A percentile compares a stretch with the other conserved stretches of the same genome.
Conservation (phyloP, 78 protist genomes). For the Guillardia theta region DNA sequence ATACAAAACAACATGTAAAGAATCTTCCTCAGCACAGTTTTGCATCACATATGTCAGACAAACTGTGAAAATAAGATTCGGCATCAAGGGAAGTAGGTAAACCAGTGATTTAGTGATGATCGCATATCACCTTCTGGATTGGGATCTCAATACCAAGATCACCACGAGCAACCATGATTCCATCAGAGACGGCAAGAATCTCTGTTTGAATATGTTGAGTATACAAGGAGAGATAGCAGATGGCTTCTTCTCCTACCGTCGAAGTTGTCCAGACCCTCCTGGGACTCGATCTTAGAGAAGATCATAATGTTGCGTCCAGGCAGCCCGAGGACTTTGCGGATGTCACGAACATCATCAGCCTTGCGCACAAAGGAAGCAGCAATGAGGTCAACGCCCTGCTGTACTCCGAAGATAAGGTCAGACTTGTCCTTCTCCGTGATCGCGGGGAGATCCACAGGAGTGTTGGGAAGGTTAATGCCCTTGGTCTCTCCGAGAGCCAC, state of each 20-base stretch:
- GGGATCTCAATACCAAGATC: constrained; percentile 87
- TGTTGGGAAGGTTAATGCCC: constrained; percentile 83
- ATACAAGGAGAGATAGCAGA: no score
- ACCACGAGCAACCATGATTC: constrained; percentile 93
- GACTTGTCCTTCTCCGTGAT: constrained; percentile 77
- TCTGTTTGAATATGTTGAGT: no score
- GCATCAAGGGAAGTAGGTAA: no score
- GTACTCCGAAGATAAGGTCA: constrained; percentile 53
- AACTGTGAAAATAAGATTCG: no score
- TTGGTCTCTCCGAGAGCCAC: background rate
- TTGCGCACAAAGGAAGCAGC: constrained; percentile 43
- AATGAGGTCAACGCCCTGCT: constrained; percentile 31
- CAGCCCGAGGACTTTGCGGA: constrained; percentile 20
- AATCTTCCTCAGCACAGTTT: no score
- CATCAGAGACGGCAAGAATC: constrained; percentile 76
- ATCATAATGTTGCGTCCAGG: constrained; percentile 16
- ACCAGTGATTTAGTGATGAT: no score
- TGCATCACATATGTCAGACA: no score
- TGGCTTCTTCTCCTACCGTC: no score
- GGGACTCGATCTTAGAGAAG: constrained; percentile 76
- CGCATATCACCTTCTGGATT: background rate
- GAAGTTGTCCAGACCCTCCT: constrained; percentile 73
- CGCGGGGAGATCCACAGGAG: constrained; percentile 69
- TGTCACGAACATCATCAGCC: constrained; percentile 9
- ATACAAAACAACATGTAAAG: no score